Conservation (phyloP, 2,329 filamentous ascomycete species). For the Nannizziopsis arthrosporioides region DNA sequence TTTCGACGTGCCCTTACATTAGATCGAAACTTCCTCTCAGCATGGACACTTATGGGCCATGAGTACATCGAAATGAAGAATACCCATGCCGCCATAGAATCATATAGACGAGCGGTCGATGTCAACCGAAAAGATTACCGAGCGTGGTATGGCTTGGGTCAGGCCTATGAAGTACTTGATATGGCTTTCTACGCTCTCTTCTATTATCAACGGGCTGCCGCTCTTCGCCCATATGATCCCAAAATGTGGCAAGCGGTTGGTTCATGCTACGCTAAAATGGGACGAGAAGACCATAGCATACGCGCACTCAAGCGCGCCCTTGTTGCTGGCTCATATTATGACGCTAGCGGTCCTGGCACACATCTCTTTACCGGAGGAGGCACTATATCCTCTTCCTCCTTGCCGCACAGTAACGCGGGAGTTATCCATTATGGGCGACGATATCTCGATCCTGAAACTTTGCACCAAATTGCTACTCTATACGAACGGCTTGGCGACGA, state of each 20-base stretch:
- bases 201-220: slow-evolving; percentile 94
- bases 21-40: slow-evolving; percentile 80
- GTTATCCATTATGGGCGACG: slow-evolving; percentile 17
- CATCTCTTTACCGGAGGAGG: slow-evolving; percentile 27
- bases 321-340: slow-evolving; percentile 76
- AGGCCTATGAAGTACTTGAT: slow-evolving; percentile 94
- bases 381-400: slow-evolving; percentile 33
- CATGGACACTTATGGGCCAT: slow-evolving; percentile 98
- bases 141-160: slow-evolving; percentile 93
- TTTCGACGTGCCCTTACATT: slow-evolving; percentile 86
- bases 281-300: slow-evolving; percentile 76
- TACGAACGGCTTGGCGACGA: slow-evolving; percentile 71
- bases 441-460: slow-evolving; percentile 75
- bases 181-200: slow-evolving; percentile 96
- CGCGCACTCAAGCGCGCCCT: slow-evolving; percentile 88
- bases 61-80: slow-evolving; percentile 99
- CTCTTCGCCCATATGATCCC: slow-evolving; percentile 85
- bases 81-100: slow-evolving; percentile 93
- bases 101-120: slow-evolving; percentile 87
- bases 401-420: slow-evolving; percentile 16
- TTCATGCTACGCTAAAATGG: slow-evolving; percentile 82
- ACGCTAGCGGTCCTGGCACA: slow-evolving; percentile 39
- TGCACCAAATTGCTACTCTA: slow-evolving; percentile 79
- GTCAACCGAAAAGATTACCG: slow-evolving; percentile 93
- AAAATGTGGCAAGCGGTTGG: slow-evolving; percentile 99